A percentile compares a stretch with the other conserved stretches of the same genome.
Conservation (phyloP, 345 rosid species). For the Eucalyptus cloeziana region DNA sequence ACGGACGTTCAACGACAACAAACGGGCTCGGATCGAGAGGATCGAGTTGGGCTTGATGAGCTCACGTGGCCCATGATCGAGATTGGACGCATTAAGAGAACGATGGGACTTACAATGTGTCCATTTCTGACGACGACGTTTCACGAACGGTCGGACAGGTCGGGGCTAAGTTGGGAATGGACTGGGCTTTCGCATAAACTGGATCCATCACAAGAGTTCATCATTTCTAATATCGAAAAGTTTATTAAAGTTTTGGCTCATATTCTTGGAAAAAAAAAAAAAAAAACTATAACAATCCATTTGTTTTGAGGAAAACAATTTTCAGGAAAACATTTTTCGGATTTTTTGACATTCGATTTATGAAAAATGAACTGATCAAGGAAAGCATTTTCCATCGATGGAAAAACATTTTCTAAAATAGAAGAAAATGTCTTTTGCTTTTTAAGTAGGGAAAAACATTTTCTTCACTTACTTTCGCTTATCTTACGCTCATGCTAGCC, state of each 20-base stretch:
- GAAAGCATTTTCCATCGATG: too few species aligned
- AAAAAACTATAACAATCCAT: too few species aligned
- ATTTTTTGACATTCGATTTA: too few species aligned
- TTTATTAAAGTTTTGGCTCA: background rate
- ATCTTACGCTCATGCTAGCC: rapidly evolving
- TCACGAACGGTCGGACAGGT: background rate
- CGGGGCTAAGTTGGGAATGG: background rate
- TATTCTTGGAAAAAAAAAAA: background rate
- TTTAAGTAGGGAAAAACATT: too few species aligned
- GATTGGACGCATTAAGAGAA: background rate
- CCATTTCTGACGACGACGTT: background rate
- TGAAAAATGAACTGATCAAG: too few species aligned
- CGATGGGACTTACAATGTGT: background rate
- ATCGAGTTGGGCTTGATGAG: background rate
- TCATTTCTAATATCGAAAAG: background rate
- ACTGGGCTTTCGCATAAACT: background rate
- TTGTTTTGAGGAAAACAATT: too few species aligned
- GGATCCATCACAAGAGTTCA: background rate
- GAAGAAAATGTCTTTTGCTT: too few species aligned
- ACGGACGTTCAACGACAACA: background rate
- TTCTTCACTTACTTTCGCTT: too few species aligned
- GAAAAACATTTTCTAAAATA: too few species aligned
- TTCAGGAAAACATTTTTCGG: rapidly evolving
- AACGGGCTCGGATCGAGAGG: background rate
- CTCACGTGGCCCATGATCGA: background rate